Evolutionary conservation across 2,329 filamentous ascomycete genomes (phyloP).

Genomic region (Grosmannia serpens): DNA sequence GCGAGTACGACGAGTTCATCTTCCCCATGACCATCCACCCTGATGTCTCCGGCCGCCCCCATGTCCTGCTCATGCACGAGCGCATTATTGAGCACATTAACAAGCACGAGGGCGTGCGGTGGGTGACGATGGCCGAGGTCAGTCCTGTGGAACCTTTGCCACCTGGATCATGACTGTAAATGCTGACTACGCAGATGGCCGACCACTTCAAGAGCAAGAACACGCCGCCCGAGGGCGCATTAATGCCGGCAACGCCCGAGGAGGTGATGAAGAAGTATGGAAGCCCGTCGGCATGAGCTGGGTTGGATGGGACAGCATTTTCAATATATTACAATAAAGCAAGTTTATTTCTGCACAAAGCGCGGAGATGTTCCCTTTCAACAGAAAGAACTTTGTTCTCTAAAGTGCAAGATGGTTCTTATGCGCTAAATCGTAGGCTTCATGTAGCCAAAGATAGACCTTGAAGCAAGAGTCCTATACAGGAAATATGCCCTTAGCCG

Average conservation of each 20-base stretch:
- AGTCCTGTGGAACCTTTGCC: slow-evolving; percentile 7
- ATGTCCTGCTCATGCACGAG: slow-evolving; percentile 42
- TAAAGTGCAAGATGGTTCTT: too few species aligned
- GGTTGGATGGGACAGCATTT: not conserved
- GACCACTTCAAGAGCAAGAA: slow-evolving; percentile 64
- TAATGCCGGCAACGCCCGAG: slow-evolving; percentile 46
- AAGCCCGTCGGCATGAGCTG: not conserved
- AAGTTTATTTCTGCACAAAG: too few species aligned
- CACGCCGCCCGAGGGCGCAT: slow-evolving; percentile 40
- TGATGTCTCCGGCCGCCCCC: slow-evolving; percentile 59
- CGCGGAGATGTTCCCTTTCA: too few species aligned
- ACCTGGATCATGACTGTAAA: fast-evolving
- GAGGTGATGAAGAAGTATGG: slow-evolving; percentile 32
- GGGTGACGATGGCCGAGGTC: slow-evolving; percentile 43
- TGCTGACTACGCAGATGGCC: slow-evolving; percentile 45
- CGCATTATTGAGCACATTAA: slow-evolving; percentile 14
- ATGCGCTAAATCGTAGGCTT: too few species aligned
- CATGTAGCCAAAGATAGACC: too few species aligned
- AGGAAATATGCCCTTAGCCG: too few species aligned
- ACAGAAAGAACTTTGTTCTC: too few species aligned
- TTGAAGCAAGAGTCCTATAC: too few species aligned
- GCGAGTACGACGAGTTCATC: slow-evolving; percentile 65
- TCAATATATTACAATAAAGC: too few species aligned
- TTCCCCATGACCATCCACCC: slow-evolving; percentile 71
- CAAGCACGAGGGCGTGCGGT: slow-evolving; percentile 35